phyloP scores from a whole-genome alignment of 2,329 filamentous ascomycete genomes.

The Alternaria sp. region DNA sequence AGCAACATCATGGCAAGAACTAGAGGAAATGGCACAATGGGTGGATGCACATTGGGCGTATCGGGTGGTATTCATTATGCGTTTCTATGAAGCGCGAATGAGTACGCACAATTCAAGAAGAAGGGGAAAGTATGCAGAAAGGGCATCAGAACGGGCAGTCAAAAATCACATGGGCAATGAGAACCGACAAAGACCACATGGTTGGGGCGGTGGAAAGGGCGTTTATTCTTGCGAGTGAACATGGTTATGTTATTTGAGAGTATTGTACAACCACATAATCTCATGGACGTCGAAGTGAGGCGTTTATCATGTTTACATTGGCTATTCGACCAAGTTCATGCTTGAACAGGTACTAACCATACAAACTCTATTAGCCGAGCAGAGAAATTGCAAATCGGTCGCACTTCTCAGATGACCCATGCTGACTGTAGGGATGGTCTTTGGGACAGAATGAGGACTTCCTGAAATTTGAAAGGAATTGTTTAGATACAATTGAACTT shows the following conservation, averaged over 20 bases:
- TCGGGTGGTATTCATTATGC: background rate
- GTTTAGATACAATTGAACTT: background rate
- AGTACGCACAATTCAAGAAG: background rate
- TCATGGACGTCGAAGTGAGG: background rate
- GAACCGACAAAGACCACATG: background rate
- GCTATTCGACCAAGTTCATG: background rate
- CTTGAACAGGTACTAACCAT: background rate
- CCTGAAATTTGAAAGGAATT: background rate
- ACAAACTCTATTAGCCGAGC: background rate
- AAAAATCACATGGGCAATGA: background rate
- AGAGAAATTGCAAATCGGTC: background rate
- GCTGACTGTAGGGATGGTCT: background rate
- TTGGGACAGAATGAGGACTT: background rate
- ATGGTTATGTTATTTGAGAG: background rate
- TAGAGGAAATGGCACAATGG: background rate
- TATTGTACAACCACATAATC: background rate
- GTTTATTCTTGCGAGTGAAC: background rate
- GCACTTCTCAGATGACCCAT: background rate
- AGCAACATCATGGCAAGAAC: constrained; percentile 12
- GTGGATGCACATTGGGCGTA: background rate
- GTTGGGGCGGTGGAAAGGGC: background rate
- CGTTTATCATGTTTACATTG: background rate
- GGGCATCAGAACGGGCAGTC: background rate
- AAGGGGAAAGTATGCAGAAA: background rate
- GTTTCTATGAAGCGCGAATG: background rate